These are phyloP conservation scores for Diddensiella transvaalensis DNA, from an alignment of 805 yeast genomes.

Conservation along the genomic window DNA sequence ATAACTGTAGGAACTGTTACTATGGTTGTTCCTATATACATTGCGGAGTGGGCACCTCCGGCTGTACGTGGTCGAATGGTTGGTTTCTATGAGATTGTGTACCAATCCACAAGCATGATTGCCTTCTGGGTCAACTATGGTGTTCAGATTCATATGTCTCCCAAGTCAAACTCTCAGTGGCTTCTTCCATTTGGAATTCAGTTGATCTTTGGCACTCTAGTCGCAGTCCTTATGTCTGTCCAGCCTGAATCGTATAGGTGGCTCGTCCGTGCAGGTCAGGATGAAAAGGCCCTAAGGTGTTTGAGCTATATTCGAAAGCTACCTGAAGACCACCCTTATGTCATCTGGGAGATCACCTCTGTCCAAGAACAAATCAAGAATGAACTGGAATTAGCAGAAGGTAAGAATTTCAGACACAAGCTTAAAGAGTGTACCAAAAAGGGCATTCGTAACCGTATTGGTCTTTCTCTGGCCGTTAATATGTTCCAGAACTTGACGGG, in stretches of 20 bases:
- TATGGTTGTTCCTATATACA: slow-evolving; percentile 49
- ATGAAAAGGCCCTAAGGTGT: slow-evolving; percentile 51
- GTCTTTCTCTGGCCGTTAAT: slow-evolving; percentile 12
- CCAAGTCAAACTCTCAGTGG: slow-evolving; percentile 17
- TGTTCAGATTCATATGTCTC: slow-evolving; percentile 11
- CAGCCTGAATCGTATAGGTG: slow-evolving; percentile 83
- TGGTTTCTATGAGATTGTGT: slow-evolving; percentile 16
- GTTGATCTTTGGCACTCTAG: slow-evolving; percentile 37
- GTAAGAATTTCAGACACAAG: slow-evolving; percentile 6
- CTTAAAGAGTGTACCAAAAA: slow-evolving; percentile 15
- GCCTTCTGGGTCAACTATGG: slow-evolving; percentile 18
- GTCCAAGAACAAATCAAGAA: slow-evolving; percentile 14
- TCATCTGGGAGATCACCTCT: slow-evolving; percentile 13
- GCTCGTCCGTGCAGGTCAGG: slow-evolving; percentile 61
- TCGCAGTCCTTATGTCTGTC: slow-evolving; percentile 36
- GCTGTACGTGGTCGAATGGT: slow-evolving; percentile 29
- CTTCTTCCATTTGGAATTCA: slow-evolving; percentile 24
- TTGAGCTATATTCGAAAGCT: slow-evolving; percentile 12
- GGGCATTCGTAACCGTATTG: slow-evolving; percentile 15
- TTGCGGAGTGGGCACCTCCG: slow-evolving; percentile 42
- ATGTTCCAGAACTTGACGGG: slow-evolving; percentile 18
- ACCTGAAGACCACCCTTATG: slow-evolving; percentile 12
- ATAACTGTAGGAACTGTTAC: slow-evolving; percentile 52
- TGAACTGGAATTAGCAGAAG: slow-evolving; percentile 13
- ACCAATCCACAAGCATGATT: slow-evolving; percentile 14